Evolutionary conservation across 768 basidiomycete species (phyloP), one percentile per base, ranked within the genome.

Genomic region (Lactarius evosmus): DNA sequence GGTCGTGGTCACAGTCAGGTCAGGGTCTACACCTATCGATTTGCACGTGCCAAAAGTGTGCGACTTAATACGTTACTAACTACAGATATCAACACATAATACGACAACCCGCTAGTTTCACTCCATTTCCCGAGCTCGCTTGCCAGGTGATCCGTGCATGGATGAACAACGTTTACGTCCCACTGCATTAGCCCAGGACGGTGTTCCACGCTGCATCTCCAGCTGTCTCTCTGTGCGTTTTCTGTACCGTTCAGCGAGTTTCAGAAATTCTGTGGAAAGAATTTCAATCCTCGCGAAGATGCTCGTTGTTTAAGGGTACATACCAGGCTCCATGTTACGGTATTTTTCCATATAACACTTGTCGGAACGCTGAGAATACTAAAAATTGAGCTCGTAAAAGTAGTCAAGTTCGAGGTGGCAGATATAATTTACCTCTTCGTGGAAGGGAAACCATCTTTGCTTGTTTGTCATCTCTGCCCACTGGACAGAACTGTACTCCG

Each of bases 361-460:
- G 29, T 60, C 54, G 8, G 63, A 61, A 29, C 66, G 66, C 44
- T 57, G 57, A 40, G 66, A 57, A 41, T 61, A 44, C 63, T 67
- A 55, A 27, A 32, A 3, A 27, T n/a, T n/a, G 4, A 19, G 30
- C 61, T 22, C 50, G 59, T 33, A 27, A 56, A 51, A 14, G 38
- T 33, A 19, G n/a, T 33, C n/a, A 25, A 29, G n/a, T 34, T 7
- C 30, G 36, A 16, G 16, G 34, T 32, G 16, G 27, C 40, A 4
- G 2, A 11, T 33, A 46, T 52, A 50, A 72, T 76, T 67, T 69
- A 87, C 87, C 69, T 77, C 78, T 70, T 80, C 77, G 52, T 75
- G 73, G 67, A 84, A 88, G 19, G 78, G 72, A 1, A 77, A 76
- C 85, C 86, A 90, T 70, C 80, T 79, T 36, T 85, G 83, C 61